A percentile compares a stretch with the other conserved stretches of the same genome.
Conservation (phyloP, 2,329 filamentous ascomycete species). For the Malbranchea zuffiana region DNA sequence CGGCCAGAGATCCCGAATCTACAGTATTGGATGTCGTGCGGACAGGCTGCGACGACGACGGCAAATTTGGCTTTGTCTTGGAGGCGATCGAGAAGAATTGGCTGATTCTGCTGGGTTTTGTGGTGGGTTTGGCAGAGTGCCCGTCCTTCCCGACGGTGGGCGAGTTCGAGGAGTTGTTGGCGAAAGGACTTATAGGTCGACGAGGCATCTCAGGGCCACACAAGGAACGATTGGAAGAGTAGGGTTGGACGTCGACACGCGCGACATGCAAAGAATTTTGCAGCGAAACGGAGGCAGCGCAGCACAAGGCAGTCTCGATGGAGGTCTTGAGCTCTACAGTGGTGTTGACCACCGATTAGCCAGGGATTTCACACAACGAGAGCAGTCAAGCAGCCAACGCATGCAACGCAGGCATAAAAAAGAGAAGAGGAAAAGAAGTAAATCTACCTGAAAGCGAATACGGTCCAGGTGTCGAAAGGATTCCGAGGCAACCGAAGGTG, state of each 20-base stretch:
- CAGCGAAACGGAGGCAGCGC: background rate
- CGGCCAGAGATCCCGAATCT: constrained; percentile 47
- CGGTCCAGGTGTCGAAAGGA: too few species aligned
- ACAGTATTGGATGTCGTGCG: constrained; percentile 39
- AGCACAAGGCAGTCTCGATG: constrained; percentile 7
- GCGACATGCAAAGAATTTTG: background rate
- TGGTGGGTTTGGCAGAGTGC: constrained; percentile 37
- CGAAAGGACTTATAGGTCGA: constrained; percentile 50
- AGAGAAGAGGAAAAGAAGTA: too few species aligned
- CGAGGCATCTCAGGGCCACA: constrained; percentile 46
- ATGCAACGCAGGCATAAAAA: too few species aligned
- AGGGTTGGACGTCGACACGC: background rate
- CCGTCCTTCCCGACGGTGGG: constrained; percentile 45
- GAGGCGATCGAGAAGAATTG: constrained; percentile 75
- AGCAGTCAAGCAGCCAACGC: too few species aligned
- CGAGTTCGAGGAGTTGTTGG: constrained; percentile 40
- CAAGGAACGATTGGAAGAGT: background rate
- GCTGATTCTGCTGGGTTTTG: constrained; percentile 64
- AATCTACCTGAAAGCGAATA: too few species aligned
- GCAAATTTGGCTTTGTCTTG: constrained; percentile 58
- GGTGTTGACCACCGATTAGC: too few species aligned
- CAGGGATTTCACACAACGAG: too few species aligned
- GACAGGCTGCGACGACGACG: constrained; percentile 57
- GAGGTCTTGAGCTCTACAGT: too few species aligned
- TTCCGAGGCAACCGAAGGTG: too few species aligned